Base-by-base conservation (phyloP, 2,329 filamentous ascomycete species). In the Ophiostoma ulmi region DNA sequence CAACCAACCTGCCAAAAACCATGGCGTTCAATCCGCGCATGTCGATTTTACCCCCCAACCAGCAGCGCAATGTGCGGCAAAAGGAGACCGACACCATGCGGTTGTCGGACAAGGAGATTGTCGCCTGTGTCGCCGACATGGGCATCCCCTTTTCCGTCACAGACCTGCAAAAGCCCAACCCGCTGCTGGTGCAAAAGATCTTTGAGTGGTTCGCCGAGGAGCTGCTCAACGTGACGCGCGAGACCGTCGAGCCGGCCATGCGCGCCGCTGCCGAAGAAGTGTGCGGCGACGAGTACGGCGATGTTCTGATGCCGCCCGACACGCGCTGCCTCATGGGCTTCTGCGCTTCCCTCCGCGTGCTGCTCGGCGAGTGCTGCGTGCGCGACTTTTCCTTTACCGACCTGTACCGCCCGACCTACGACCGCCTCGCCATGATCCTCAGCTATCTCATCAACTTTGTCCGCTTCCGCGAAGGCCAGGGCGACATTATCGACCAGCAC, bases 391-490 rank as follows among this genome's bases (percentile, higher is more conserved):
- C 91, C 48, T 97, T 98, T 80, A 89, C 90, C 72, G 95, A 99
- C 79, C 83, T 99, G 6, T 94, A 96, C 78, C 91, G 91, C 78
- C 95, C 95, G 20, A 97, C 93, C 1, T 92, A 96, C 78, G 91
- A 92, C 71, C 91, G 95, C 64, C 86, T 98, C 17, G 91, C 94
- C 77, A 97, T 95, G 82, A 96, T 98, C 77, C 95, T 99, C 79
- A 97, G 92, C 74, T 97, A 97, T 80, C 87, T 98, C 74, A 99
- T 99, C 83, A 99, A 99, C 81, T 99, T 99, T 80, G 94, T 98
- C 75, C 90, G 95, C 69, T 99, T 98, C 81, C 91, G 95, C 76
- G 94, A 97, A 81, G 93, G 91, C 73, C 94, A 98, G 80, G 96
- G 93, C 0, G 83, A 84, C 55, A 88, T 95, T 39, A 97, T 98